These are phyloP conservation scores for Brassica nigra DNA, from an alignment of 345 rosid genomes.

Conservation along the genomic window DNA sequence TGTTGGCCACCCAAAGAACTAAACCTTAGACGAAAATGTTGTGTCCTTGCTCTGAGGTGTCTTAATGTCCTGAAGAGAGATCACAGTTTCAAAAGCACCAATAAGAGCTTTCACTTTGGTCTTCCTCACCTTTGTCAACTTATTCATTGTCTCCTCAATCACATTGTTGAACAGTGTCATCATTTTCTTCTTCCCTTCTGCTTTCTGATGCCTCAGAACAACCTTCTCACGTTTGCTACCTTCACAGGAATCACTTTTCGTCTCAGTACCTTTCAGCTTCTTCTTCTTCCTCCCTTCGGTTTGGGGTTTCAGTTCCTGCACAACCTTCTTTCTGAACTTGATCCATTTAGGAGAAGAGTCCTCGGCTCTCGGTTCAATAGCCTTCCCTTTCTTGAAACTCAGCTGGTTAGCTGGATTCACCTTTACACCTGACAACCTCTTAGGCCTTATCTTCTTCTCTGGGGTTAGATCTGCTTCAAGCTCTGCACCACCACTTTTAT, in stretches of 20 bases:
- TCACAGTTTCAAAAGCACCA: conserved; percentile 86
- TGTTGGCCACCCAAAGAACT: conserved; percentile 13
- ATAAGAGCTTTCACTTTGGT: conserved; percentile 89
- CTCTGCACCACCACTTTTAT: conserved; percentile 12
- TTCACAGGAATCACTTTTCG: conserved; percentile 21
- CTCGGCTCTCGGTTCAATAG: conserved; percentile 50
- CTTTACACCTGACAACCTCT: conserved; percentile 32
- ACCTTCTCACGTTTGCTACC: conserved; percentile 40
- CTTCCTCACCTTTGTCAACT: conserved; percentile 60
- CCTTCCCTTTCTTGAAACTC: conserved; percentile 63
- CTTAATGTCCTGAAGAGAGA: conserved; percentile 64
- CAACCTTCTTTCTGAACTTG: conserved; percentile 52
- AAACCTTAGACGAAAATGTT: conserved; percentile 36
- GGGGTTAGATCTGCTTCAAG: conserved; percentile 2
- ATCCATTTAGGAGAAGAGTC: conserved; percentile 48
- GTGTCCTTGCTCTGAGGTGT: conserved; percentile 39
- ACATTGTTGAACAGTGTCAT: conserved; percentile 63
- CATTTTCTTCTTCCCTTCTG: conserved; percentile 48
- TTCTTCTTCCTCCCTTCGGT: conserved; percentile 34
- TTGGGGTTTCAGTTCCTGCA: conserved; percentile 41
- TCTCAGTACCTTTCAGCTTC: conserved; percentile 18
- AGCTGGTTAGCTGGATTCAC: conserved; percentile 34
- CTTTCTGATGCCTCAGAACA: conserved; percentile 53
- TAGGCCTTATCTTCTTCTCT: conserved; percentile 33
- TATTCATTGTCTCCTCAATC: conserved; percentile 76